A percentile compares a stretch with the other conserved stretches of the same genome.
Conservation (phyloP, 2,329 filamentous ascomycete genomes). For the Scedosporium minutisporum region DNA sequence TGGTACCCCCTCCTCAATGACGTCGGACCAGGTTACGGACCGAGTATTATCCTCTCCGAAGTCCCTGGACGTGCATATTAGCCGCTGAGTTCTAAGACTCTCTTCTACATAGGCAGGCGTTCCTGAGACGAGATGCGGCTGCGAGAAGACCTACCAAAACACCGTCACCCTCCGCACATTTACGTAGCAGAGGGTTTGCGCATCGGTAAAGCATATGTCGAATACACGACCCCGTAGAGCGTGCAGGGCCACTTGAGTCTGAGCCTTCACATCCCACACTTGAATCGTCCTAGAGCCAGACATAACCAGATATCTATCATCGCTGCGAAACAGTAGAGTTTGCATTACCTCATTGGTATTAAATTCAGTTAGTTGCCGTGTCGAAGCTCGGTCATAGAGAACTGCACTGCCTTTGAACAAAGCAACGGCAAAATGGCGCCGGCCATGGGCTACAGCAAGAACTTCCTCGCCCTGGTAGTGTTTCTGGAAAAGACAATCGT, state of each 20-base stretch:
- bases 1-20: not conserved
- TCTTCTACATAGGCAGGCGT: not conserved
- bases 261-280: not conserved
- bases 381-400: not conserved
- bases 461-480: not conserved
- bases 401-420: not conserved
- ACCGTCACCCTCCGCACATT: not conserved
- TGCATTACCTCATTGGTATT: not conserved
- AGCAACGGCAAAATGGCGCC: not conserved
- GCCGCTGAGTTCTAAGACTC: not conserved
- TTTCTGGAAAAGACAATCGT: not conserved
- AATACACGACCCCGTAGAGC: not conserved
- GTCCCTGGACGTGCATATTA: not conserved
- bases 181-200: not conserved
- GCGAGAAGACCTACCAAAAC: not conserved
- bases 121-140: not conserved
- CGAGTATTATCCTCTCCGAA: not conserved
- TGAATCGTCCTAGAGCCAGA: not conserved
- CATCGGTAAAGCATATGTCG: not conserved
- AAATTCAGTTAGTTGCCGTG: not conserved
- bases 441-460: not conserved
- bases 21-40: not conserved
- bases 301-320: not conserved
- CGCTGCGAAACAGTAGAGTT: not conserved
- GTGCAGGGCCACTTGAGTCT: not conserved